Evolutionary conservation across 352 stramenopile species (phyloP).

Genomic region (Phytophthora quininea): DNA sequence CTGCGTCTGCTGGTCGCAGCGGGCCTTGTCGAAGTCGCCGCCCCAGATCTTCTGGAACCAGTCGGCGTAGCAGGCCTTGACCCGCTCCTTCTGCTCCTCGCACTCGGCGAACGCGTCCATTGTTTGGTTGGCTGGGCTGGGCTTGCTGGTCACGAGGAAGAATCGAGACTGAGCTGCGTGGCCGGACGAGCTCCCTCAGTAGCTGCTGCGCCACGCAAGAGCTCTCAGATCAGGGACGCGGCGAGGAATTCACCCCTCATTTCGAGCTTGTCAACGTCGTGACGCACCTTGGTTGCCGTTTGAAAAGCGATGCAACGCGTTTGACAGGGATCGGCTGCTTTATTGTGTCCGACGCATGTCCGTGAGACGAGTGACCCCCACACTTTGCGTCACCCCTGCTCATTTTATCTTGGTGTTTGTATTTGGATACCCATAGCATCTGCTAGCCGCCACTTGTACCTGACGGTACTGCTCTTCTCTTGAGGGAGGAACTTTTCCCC

Average conservation of each 20-base stretch:
- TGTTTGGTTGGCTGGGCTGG: conserved; percentile 2
- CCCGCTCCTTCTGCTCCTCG: conserved; percentile 76
- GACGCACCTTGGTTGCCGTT: background rate
- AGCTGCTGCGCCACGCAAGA: background rate
- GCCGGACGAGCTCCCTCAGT: background rate
- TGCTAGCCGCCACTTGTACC: background rate
- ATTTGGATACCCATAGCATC: background rate
- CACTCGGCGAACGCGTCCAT: conserved; percentile 67
- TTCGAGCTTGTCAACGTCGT: background rate
- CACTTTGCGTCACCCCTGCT: conserved; percentile 5
- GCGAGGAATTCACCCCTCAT: background rate
- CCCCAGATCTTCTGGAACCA: conserved; percentile 84
- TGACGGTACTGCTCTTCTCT: conserved; percentile 1
- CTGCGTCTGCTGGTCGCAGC: conserved; percentile 75
- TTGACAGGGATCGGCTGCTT: background rate
- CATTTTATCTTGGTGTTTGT: background rate
- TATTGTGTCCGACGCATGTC: conserved; percentile 9
- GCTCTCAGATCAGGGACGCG: conserved; percentile 12
- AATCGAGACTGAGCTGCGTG: conserved; percentile 31
- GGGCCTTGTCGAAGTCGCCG: conserved; percentile 61
- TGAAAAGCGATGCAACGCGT: background rate
- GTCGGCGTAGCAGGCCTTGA: conserved; percentile 82
- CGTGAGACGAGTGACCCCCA: conserved; percentile 11
- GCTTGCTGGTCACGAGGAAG: conserved; percentile 15
- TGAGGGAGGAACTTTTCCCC: background rate